Conservation (phyloP, 2,329 filamentous ascomycete genomes). For the Daldinia sp. region DNA sequence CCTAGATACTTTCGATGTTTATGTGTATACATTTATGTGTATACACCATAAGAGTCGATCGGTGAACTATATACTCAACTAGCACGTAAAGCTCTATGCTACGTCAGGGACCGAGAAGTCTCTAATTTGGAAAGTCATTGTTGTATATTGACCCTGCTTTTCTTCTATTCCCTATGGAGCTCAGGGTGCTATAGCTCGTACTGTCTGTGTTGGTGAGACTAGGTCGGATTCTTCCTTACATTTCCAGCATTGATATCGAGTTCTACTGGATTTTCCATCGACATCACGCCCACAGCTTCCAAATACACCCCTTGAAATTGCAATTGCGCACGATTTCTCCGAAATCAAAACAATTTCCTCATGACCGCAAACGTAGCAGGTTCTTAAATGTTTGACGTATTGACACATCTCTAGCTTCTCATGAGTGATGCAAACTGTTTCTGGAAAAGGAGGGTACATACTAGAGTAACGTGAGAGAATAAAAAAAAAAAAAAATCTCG, state of each 20-base stretch:
- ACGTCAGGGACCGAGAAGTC: neutral
- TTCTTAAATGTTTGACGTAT: conserved; percentile 55
- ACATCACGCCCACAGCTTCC: conserved; percentile 55
- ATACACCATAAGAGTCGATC: neutral
- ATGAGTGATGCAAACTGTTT: conserved; percentile 10
- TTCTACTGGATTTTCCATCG: conserved; percentile 49
- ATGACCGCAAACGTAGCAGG: conserved; percentile 53
- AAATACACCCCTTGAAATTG: conserved; percentile 53
- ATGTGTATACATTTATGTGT: neutral
- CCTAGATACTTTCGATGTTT: neutral
- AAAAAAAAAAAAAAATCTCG: conserved; percentile 2
- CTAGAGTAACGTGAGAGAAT: conserved; percentile 23
- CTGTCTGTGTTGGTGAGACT: conserved; percentile 34
- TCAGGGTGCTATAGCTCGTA: conserved; percentile 1
- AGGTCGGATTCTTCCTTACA: conserved; percentile 52
- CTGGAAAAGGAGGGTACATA: conserved; percentile 25
- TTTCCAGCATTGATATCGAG: conserved; percentile 55
- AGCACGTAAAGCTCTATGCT: neutral
- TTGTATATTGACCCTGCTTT: neutral
- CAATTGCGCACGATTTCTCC: conserved; percentile 53
- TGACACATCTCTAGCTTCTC: conserved; percentile 53
- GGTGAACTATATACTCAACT: neutral
- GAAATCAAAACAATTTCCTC: conserved; percentile 59
- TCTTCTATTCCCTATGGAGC: neutral
- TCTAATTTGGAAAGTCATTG: neutral